Base-by-base conservation (phyloP, 306 rosid species). In the Malus fusca region DNA sequence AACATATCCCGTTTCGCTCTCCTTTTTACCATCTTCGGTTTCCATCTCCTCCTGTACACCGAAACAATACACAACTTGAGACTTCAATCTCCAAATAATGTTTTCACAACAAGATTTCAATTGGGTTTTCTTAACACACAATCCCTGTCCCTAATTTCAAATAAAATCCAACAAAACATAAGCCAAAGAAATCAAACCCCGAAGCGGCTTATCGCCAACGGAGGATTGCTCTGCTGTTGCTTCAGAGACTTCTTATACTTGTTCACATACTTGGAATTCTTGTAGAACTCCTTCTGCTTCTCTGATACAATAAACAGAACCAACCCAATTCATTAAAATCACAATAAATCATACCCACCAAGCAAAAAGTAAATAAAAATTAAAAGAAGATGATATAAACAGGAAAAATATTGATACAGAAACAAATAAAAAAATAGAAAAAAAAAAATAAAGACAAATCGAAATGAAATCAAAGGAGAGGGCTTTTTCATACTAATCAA, bases 171-270 rank as follows among this genome's bases (percentile, higher is more conserved):
- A 44, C 4, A 21, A 74, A 69, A 35, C 67, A 46, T 53, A 56
- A 19, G 28, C 62, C 25, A 56, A 56, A 56, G 6, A 63, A 63
- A 64, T 40, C 88, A 71, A 78, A 93, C 97, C 97, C 91, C 79
- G 1, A 63, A 4, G 44, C 43, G 76, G 56, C 28, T 66, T 30
- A 65, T 59, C 71, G 70, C 28, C 51, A 74, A 55, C 30, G 82
- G 67, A 14, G 37, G 80, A 69, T 81, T 81, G 64, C 60, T 63
- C 35, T 53, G 85, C 70, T 79, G 82, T 63, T 81, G 86, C 78
- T 88, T 93, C 35, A 88, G 43, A 66, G 85, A 81, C 85, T 87
- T 91, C 89, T 81, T 88, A 68, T 75, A 93, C 92, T 93, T 93
- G 33, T 82, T 87, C 74, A 93, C 90, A 37, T 80, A 79, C 77